Evolutionary conservation across 2,329 filamentous ascomycete species (phyloP).

Genomic region (Colletotrichum lini): DNA sequence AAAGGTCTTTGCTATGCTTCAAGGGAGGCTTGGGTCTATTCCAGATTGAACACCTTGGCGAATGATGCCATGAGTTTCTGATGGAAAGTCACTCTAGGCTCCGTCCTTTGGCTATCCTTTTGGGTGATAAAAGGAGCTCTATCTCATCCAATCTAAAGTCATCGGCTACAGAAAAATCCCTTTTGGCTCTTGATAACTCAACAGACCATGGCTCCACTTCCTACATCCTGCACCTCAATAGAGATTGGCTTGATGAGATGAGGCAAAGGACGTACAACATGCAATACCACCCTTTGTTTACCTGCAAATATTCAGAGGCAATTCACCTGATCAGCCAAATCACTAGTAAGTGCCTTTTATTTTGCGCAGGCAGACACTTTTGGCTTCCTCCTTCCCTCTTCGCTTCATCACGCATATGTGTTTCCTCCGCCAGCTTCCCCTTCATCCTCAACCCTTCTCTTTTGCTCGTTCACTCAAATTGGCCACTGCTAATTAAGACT

Average conservation of each 20-base stretch:
- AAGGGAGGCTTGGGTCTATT: background rate
- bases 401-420: background rate
- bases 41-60: background rate
- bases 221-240: background rate
- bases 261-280: background rate
- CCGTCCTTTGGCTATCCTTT: no score
- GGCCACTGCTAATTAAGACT: fast-evolving
- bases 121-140: background rate
- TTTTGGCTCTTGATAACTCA: background rate
- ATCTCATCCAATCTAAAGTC: background rate
- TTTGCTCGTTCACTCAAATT: background rate
- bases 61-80: background rate
- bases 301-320: background rate
- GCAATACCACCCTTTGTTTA: background rate
- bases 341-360: background rate
- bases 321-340: background rate
- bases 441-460: background rate
- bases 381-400: background rate
- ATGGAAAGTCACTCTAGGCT: background rate
- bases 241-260: background rate
- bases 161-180: background rate
- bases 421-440: background rate
- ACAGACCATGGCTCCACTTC: background rate
- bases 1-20: background rate
- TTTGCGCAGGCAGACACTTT: background rate